Evolutionary conservation across 2,329 filamentous ascomycete genomes (phyloP).

Genomic region (Tolypocladium tropicale): DNA sequence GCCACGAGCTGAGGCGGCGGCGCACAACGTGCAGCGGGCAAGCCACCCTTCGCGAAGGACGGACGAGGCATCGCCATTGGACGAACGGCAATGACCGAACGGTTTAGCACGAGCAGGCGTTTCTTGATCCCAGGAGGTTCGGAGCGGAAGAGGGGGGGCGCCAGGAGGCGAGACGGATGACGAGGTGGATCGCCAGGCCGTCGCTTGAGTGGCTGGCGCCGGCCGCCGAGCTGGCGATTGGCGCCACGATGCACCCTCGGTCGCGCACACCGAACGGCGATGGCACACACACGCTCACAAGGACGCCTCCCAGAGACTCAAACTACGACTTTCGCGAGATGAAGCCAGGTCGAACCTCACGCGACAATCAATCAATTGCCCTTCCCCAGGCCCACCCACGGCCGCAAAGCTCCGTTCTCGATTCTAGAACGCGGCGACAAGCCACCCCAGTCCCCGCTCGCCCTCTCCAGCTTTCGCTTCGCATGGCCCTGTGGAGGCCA

Average conservation of each 20-base stretch:
- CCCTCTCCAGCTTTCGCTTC: constrained; percentile 1
- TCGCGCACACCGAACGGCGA: background rate
- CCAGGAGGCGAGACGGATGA: background rate
- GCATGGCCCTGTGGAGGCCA: background rate
- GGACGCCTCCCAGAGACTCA: too few species aligned
- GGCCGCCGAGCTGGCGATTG: background rate
- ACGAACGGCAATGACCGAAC: background rate
- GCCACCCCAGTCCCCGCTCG: background rate
- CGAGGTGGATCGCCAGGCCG: background rate
- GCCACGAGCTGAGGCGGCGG: too few species aligned
- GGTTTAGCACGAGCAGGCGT: too few species aligned
- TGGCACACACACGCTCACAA: too few species aligned
- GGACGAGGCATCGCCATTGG: too few species aligned
- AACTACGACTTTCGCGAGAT: too few species aligned
- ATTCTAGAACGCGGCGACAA: background rate
- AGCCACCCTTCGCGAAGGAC: too few species aligned
- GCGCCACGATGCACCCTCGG: background rate
- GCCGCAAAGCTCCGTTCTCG: background rate
- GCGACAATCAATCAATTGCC: background rate
- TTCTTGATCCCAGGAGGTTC: too few species aligned
- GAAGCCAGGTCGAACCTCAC: background rate
- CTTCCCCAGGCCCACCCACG: background rate
- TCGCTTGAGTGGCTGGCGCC: background rate
- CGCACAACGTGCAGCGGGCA: too few species aligned
- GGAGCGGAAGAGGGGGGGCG: too few species aligned